These are phyloP conservation scores for Vachellia collinsii DNA, from an alignment of 306 rosid species.

Conservation along the genomic window DNA sequence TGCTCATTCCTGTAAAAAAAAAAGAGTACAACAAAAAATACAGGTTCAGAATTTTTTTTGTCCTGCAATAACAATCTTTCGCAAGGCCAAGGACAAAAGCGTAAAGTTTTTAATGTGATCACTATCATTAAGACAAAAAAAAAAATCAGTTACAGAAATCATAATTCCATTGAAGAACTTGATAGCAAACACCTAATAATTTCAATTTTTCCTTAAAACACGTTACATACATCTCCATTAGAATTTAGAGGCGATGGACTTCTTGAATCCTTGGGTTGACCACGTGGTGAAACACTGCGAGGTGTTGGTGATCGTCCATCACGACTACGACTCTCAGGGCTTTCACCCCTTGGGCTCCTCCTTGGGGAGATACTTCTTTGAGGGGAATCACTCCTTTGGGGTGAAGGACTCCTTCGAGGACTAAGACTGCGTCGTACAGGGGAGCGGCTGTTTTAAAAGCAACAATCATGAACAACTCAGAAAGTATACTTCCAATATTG, in stretches of 20 bases:
- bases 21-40: not conserved
- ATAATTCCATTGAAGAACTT: not conserved
- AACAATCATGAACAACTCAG: not conserved
- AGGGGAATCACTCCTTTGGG: slow-evolving; percentile 57
- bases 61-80: not conserved
- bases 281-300: slow-evolving; percentile 63
- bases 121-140: not conserved
- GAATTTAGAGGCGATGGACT: slow-evolving; percentile 65
- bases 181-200: not conserved
- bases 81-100: not conserved
- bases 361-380: slow-evolving; percentile 53
- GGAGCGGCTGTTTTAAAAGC: slow-evolving; percentile 55
- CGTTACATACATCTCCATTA: slow-evolving; percentile 69
- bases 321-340: slow-evolving; percentile 55
- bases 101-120: no score
- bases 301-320: slow-evolving; percentile 57
- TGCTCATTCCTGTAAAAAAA: slow-evolving; percentile 53
- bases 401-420: slow-evolving; percentile 64
- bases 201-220: not conserved
- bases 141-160: not conserved
- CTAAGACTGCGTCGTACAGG: slow-evolving; percentile 60
- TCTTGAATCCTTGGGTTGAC: slow-evolving; percentile 53
- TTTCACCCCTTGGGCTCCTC: slow-evolving; percentile 58
- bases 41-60: not conserved
- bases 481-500: not conserved